Conservation (phyloP, 75 land plant species). For the Sequoia sempervirens region DNA sequence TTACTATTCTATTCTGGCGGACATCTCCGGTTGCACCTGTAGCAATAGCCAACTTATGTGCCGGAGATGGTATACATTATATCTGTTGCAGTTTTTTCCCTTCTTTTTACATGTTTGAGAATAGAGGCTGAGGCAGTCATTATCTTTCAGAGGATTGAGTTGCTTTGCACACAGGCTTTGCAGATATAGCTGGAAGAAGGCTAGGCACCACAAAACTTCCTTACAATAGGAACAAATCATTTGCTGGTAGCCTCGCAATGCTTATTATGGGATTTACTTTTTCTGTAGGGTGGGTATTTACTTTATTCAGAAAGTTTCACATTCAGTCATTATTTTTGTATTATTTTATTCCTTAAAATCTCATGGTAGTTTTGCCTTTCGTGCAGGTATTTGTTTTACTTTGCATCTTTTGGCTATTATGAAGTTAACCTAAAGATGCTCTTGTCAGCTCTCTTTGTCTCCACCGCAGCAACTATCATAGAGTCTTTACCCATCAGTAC, state of each 20-base stretch:
- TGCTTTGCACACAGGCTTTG: constrained; percentile 55
- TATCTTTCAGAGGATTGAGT: background rate
- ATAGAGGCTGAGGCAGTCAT: background rate
- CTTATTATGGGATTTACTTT: constrained; percentile 55
- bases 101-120: background rate
- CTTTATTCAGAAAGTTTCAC: background rate
- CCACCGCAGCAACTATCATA: constrained; percentile 58
- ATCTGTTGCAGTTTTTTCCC: background rate
- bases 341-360: background rate
- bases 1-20: constrained; percentile 59
- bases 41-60: constrained; percentile 76
- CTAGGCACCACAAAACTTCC: constrained; percentile 72
- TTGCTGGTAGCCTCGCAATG: constrained; percentile 78
- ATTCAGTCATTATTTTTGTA: background rate
- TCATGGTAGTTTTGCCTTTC: constrained; percentile 1
- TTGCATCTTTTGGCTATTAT: constrained; percentile 58
- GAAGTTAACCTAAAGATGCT: constrained; percentile 39
- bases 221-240: constrained; percentile 74
- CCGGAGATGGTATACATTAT: constrained; percentile 72
- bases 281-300: constrained; percentile 57
- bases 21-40: constrained; percentile 60
- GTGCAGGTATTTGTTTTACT: constrained; percentile 78
- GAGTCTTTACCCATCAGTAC: constrained; percentile 91
- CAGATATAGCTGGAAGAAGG: constrained; percentile 84
- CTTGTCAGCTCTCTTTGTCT: constrained; percentile 51